A percentile compares a stretch with the other conserved stretches of the same genome.
Evolutionary conservation across 108 stramenopile genomes (phyloP).

Genomic region (Nannochloropsis gaditana): DNA sequence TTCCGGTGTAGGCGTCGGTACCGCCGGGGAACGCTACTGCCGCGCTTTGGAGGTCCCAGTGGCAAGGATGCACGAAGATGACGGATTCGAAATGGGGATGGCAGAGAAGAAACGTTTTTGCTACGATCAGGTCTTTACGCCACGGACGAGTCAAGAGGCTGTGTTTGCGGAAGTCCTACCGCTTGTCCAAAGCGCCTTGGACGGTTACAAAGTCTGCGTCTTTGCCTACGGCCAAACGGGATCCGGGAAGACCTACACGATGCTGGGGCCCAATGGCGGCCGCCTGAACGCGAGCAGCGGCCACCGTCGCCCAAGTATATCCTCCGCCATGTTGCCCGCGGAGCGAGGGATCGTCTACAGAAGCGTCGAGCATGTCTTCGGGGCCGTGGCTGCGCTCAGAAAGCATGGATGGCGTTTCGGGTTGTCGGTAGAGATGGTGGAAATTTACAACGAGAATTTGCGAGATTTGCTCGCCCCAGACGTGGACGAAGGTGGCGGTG

Average conservation of each 20-base stretch:
- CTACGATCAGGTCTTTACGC: conserved; percentile 92
- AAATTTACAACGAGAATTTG: conserved; percentile 67
- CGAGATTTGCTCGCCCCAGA: conserved; percentile 52
- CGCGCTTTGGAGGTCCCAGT: neutral
- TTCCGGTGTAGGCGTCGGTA: neutral
- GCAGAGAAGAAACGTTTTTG: conserved; percentile 60
- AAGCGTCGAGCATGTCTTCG: neutral
- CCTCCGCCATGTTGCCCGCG: conserved; percentile 21
- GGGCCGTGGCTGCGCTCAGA: neutral
- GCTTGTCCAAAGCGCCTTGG: conserved; percentile 81
- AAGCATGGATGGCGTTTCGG: conserved; percentile 31
- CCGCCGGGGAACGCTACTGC: neutral
- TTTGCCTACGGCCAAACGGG: conserved; percentile 95
- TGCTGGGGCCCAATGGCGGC: conserved; percentile 56
- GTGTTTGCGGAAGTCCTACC: conserved; percentile 91
- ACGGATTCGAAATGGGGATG: neutral
- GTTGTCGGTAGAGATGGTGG: conserved; percentile 59
- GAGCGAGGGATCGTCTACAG: neutral
- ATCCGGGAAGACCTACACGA: conserved; percentile 61
- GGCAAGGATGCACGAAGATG: neutral
- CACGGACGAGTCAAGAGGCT: conserved; percentile 69
- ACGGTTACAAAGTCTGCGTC: conserved; percentile 97
- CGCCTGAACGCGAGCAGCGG: conserved; percentile 53
- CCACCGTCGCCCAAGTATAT: conserved; percentile 45
- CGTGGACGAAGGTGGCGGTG: conserved; percentile 9